A percentile compares a stretch with the other conserved stretches of the same genome.
Evolutionary conservation across 176 grass and related monocot species (phyloP).

Genomic region (Carex pumila): DNA sequence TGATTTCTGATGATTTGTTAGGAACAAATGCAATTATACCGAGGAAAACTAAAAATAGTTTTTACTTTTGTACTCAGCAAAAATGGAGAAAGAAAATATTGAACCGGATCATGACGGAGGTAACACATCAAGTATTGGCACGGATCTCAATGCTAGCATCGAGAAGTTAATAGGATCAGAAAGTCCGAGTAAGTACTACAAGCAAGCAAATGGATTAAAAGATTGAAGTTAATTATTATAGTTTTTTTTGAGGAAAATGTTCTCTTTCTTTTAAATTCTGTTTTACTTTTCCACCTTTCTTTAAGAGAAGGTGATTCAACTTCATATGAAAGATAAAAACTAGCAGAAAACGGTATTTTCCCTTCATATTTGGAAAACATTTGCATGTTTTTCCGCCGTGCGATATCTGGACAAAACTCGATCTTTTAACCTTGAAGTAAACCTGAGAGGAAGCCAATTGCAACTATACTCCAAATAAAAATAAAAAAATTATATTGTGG

Average conservation of each 20-base stretch:
- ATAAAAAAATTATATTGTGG: neutral
- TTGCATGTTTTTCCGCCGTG: neutral
- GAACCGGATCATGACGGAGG: slow-evolving; percentile 1
- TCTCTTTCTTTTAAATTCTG: neutral
- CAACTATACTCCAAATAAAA: neutral
- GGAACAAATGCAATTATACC: neutral
- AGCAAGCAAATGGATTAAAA: neutral
- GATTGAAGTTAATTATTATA: neutral
- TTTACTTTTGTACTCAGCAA: slow-evolving; percentile 8
- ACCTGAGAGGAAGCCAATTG: neutral
- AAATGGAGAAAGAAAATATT: slow-evolving; percentile 13
- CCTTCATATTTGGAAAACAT: neutral
- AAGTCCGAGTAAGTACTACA: neutral
- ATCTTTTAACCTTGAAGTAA: neutral
- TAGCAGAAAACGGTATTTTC: neutral
- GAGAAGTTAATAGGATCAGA: slow-evolving; percentile 3
- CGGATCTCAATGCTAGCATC: neutral
- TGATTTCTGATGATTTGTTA: neutral
- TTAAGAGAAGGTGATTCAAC: neutral
- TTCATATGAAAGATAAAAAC: neutral
- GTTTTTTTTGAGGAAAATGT: neutral
- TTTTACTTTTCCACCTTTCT: neutral
- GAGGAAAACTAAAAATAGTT: neutral
- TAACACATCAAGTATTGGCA: neutral
- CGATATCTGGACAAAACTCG: neutral